A percentile compares a stretch with the other conserved stretches of the same genome.
Conservation (phyloP, 768 basidiomycete genomes). For the Mycena sanguinolenta region DNA sequence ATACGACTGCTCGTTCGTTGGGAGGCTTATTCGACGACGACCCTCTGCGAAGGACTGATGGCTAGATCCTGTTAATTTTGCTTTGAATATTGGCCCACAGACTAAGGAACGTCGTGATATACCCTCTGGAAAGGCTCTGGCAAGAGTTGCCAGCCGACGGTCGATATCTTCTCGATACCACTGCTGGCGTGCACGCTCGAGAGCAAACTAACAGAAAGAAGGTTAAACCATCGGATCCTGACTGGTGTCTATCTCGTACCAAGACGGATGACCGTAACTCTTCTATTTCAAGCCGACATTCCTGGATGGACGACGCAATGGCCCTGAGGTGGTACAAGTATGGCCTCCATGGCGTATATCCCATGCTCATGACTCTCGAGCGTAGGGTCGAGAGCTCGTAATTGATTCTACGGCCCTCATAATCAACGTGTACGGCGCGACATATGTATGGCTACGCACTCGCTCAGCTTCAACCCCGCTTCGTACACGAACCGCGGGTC, state of each 20-base stretch:
- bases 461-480: neutral
- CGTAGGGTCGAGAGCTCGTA: too few relatives aligned
- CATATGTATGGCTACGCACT: too few relatives aligned
- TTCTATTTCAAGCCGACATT: constrained; percentile 19
- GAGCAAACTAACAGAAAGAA: constrained; percentile 13
- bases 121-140: neutral
- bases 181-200: constrained; percentile 18
- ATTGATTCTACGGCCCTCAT: too few relatives aligned
- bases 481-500: constrained; percentile 16
- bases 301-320: constrained; percentile 1
- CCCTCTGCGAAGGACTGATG: neutral
- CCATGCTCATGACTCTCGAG: neutral
- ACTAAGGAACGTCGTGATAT: neutral
- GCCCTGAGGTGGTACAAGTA: neutral
- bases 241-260: too few relatives aligned
- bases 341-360: neutral
- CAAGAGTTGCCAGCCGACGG: neutral
- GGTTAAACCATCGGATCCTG: too few relatives aligned
- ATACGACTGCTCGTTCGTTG: too few relatives aligned
- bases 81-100: neutral
- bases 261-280: too few relatives aligned
- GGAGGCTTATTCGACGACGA: too few relatives aligned
- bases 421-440: too few relatives aligned
- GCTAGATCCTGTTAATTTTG: neutral
- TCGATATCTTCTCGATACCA: constrained; percentile 1